Evolutionary conservation across 306 rosid species (phyloP).

Genomic region (Alnus rubra): DNA sequence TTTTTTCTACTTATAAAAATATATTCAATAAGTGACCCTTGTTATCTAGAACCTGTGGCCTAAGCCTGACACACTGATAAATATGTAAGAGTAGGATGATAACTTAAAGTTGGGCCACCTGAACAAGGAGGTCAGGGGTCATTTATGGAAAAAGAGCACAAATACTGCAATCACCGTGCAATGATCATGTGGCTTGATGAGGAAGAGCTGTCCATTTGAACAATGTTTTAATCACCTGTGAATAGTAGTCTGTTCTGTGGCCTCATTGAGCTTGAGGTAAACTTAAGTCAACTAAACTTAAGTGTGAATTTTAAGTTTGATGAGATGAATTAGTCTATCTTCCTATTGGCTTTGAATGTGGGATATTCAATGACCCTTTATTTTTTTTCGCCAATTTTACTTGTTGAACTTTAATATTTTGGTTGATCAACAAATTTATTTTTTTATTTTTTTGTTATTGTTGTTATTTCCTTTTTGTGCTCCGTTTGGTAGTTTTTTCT

Average conservation of each 20-base stretch:
- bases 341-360: background rate
- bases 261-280: background rate
- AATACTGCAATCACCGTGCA: background rate
- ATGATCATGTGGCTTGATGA: background rate
- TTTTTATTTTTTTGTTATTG: background rate
- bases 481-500: background rate
- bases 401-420: background rate
- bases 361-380: background rate
- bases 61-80: background rate
- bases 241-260: background rate
- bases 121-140: background rate
- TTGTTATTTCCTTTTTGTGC: background rate
- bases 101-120: too few relatives aligned
- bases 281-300: background rate
- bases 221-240: background rate
- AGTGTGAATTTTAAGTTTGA: background rate
- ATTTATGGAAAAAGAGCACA: background rate
- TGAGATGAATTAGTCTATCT: background rate
- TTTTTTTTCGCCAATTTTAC: background rate
- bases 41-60: background rate
- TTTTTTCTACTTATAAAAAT: too few relatives aligned
- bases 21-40: background rate
- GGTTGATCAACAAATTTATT: background rate
- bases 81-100: too few relatives aligned
- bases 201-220: background rate